phyloP scores from a whole-genome alignment of 352 stramenopile genomes.

The Globisporangium canariense region DNA sequence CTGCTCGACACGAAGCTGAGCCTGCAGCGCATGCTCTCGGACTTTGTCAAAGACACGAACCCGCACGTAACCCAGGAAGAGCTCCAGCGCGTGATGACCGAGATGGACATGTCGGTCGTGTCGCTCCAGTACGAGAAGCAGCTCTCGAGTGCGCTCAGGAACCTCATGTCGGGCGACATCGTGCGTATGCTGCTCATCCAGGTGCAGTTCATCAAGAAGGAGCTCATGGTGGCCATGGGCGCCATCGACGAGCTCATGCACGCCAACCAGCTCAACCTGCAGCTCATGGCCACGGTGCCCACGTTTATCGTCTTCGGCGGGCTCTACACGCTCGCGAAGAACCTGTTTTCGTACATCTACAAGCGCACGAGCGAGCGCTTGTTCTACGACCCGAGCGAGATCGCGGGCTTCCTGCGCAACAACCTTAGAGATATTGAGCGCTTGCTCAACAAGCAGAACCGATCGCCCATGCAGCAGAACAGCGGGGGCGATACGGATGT shows the following conservation, averaged over 20 bases:
- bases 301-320: slow-evolving; percentile 79
- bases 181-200: slow-evolving; percentile 87
- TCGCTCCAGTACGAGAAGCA: slow-evolving; percentile 73
- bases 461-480: slow-evolving; percentile 9
- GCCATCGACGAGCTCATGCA: slow-evolving; percentile 87
- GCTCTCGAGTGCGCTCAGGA: slow-evolving; percentile 57
- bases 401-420: slow-evolving; percentile 74
- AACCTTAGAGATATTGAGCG: slow-evolving; percentile 82
- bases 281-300: slow-evolving; percentile 81
- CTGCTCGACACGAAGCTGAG: slow-evolving; percentile 78
- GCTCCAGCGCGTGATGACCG: slow-evolving; percentile 47
- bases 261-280: slow-evolving; percentile 84
- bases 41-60: slow-evolving; percentile 78
- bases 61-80: slow-evolving; percentile 35
- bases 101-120: slow-evolving; percentile 78
- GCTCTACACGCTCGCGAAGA: slow-evolving; percentile 57
- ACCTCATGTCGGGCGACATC: slow-evolving; percentile 82
- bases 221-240: slow-evolving; percentile 86
- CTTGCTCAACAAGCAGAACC: slow-evolving; percentile 82
- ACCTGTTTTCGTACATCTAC: slow-evolving; percentile 67
- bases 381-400: slow-evolving; percentile 73
- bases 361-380: slow-evolving; percentile 74
- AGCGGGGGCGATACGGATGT: slow-evolving; percentile 21
- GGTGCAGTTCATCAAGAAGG: slow-evolving; percentile 89
- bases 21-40: slow-evolving; percentile 75